A percentile compares a stretch with the other conserved stretches of the same genome.
phyloP scores from a whole-genome alignment of 2,329 filamentous ascomycete genomes.

The Paracamarosporium sp. region DNA sequence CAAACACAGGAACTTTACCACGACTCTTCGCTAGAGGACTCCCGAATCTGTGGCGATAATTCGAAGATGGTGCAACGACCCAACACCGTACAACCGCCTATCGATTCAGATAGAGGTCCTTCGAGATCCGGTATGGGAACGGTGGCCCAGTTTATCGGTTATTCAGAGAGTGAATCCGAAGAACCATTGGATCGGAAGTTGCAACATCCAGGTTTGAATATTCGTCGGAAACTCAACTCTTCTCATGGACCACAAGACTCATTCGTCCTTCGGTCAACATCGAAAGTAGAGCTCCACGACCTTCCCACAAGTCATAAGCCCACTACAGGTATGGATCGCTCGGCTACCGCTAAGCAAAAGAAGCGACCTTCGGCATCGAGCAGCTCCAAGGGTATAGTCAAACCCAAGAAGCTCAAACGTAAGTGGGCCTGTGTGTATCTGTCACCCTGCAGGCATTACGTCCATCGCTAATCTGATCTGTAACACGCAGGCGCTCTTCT shows the following conservation, averaged over 20 bases:
- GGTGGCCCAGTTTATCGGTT: not conserved
- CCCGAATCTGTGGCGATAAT: not conserved
- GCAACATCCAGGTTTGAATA: not conserved
- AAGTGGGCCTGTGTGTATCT: not conserved
- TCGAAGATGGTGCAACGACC: not conserved
- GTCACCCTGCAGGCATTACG: not conserved
- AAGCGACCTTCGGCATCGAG: not conserved
- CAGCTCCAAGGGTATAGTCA: not conserved
- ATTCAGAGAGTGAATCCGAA: conserved; percentile 1
- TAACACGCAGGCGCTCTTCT: not conserved
- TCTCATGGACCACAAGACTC: not conserved
- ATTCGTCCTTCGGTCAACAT: not conserved
- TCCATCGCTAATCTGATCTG: not conserved
- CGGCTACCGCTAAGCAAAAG: not conserved
- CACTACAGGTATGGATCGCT: not conserved
- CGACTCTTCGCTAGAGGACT: not conserved
- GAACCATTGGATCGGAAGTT: not conserved
- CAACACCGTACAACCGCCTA: not conserved
- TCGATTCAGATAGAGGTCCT: not conserved
- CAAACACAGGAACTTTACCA: not conserved
- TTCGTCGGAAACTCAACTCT: not conserved
- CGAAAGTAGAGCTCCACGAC: not conserved
- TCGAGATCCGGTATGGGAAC: not conserved
- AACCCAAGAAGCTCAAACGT: not conserved
- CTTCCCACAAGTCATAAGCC: not conserved